A percentile compares a stretch with the other conserved stretches of the same genome.
These are phyloP conservation scores for Patellaria atrata DNA, from an alignment of 495 filamentous ascomycete genomes.

Conservation along the genomic window DNA sequence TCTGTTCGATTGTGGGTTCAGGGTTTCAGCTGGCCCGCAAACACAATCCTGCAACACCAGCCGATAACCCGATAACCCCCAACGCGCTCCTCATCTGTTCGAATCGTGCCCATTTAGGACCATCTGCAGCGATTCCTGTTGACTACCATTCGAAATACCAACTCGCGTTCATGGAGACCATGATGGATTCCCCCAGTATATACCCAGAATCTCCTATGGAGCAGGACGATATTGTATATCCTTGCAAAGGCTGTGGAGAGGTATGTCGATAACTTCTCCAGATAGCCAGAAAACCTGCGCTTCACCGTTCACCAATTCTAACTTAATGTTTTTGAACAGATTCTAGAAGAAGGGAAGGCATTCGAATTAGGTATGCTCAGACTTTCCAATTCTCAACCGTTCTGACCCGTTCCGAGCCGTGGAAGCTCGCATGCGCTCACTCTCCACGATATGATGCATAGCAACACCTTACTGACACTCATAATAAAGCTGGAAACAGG, in stretches of 20 bases:
- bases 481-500: constrained; percentile 79
- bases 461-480: constrained; percentile 12
- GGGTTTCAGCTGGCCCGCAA: no score
- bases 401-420: background rate
- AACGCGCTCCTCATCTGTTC: no score
- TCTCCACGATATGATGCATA: background rate
- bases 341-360: constrained; percentile 94
- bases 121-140: no score
- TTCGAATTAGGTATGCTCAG: constrained; percentile 79
- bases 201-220: constrained; percentile 76
- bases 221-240: constrained; percentile 72
- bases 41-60: no score
- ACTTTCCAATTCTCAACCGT: constrained; percentile 3
- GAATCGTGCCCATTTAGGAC: no score
- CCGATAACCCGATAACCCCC: no score
- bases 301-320: constrained; percentile 13
- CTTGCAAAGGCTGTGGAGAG: constrained; percentile 97
- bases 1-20: no score
- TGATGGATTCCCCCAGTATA: constrained; percentile 46
- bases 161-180: no score
- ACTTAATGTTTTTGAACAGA: constrained; percentile 37
- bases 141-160: no score
- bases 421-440: background rate
- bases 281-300: constrained; percentile 6
- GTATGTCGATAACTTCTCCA: constrained; percentile 33